Conservation (phyloP, 352 stramenopile genomes). For the Bremia lactucae region DNA sequence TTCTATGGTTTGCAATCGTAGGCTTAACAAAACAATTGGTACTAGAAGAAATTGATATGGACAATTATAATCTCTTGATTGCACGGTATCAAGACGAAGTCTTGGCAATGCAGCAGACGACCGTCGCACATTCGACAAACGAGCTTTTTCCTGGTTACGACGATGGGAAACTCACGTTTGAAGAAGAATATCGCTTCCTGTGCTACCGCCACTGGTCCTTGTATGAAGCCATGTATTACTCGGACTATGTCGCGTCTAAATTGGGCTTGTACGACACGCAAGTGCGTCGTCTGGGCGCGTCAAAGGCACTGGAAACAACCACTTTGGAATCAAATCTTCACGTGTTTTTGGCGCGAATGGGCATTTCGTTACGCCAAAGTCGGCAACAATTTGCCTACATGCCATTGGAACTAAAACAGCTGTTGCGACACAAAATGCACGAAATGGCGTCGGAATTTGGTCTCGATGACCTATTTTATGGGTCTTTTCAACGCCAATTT, state of each 20-base stretch:
- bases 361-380: conserved; percentile 91
- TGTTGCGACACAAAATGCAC: conserved; percentile 87
- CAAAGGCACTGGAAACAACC: conserved; percentile 29
- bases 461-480: conserved; percentile 93
- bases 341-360: conserved; percentile 96
- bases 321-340: conserved; percentile 70
- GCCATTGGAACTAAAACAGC: conserved; percentile 85
- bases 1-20: conserved; percentile 96
- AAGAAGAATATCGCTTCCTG: conserved; percentile 94
- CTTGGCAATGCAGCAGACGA: conserved; percentile 69
- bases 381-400: conserved; percentile 95
- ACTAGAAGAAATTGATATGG: conserved; percentile 86
- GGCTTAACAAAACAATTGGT: conserved; percentile 94
- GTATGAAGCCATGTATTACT: conserved; percentile 94
- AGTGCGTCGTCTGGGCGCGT: conserved; percentile 46
- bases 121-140: too few relatives aligned
- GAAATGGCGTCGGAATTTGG: conserved; percentile 91
- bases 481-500: conserved; percentile 90
- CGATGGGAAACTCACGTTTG: conserved; percentile 79
- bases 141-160: conserved; percentile 52
- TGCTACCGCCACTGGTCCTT: conserved; percentile 92
- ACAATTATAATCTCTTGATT: conserved; percentile 88
- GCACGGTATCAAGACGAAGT: conserved; percentile 88
- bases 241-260: conserved; percentile 89
- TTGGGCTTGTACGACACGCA: conserved; percentile 70